phyloP scores from a whole-genome alignment of 116 monocot genomes.

The Phalaenopsis hybrid region DNA sequence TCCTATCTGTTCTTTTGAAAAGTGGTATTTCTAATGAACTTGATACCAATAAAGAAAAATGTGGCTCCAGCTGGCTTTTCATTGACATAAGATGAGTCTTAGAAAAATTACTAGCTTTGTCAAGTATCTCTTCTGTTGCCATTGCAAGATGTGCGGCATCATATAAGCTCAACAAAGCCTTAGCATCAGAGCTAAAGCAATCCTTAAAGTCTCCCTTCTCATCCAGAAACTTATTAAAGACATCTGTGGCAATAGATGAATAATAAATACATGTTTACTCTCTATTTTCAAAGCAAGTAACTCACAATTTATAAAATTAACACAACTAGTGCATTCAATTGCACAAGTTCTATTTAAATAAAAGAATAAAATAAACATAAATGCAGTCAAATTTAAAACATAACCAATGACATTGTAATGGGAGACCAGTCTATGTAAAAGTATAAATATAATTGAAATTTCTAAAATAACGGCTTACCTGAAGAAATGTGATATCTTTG shows the following conservation, averaged over 20 bases:
- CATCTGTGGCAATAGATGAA: slow-evolving; percentile 4
- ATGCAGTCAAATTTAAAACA: too few species aligned
- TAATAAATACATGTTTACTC: neutral
- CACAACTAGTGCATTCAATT: neutral
- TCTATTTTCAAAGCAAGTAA: neutral
- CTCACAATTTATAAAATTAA: neutral
- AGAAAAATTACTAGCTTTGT: neutral
- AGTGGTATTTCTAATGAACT: neutral
- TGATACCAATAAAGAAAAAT: neutral
- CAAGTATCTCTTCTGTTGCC: neutral
- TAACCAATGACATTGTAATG: too few species aligned
- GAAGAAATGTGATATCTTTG: neutral
- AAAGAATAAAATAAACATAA: too few species aligned
- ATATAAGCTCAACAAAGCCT: slow-evolving; percentile 8
- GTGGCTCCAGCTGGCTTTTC: neutral
- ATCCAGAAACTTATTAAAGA: slow-evolving; percentile 21
- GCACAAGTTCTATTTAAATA: neutral
- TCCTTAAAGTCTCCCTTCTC: slow-evolving; percentile 7
- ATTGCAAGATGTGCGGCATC: neutral
- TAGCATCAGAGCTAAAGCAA: neutral
- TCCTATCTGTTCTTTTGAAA: neutral
- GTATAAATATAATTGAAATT: too few species aligned
- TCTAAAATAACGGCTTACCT: neutral
- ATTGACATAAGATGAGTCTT: neutral
- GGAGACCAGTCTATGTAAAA: too few species aligned